phyloP scores from a whole-genome alignment of 1,139 yeast species.

The Yamadazyma spencermartinsiae region DNA sequence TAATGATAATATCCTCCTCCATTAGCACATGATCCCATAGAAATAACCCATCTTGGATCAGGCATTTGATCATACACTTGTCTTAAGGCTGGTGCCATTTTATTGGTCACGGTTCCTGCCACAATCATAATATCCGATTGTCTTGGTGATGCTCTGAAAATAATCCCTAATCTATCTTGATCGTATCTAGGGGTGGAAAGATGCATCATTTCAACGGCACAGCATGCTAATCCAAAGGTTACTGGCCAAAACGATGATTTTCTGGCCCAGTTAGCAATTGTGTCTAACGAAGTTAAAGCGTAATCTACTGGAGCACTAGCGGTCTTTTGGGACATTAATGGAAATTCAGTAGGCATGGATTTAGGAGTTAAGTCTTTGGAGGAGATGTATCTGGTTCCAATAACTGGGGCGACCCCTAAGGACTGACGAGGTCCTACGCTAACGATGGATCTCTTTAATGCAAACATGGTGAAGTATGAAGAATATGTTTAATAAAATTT shows the following conservation, averaged over 20 bases:
- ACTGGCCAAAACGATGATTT: conserved; percentile 94
- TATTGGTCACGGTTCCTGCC: conserved; percentile 88
- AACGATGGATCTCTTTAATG: conserved; percentile 10
- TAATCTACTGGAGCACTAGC: conserved; percentile 65
- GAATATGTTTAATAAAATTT: conserved; percentile 9
- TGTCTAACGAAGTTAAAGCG: conserved; percentile 81
- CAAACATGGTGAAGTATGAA: conserved; percentile 10
- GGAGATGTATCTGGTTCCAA: conserved; percentile 29
- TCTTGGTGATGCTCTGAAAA: conserved; percentile 93
- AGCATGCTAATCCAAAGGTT: conserved; percentile 88
- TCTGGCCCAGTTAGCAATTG: conserved; percentile 89
- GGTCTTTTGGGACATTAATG: conserved; percentile 46
- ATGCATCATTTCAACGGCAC: conserved; percentile 97
- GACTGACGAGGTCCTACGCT: conserved; percentile 13
- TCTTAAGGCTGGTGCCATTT: conserved; percentile 92
- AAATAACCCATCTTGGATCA: conserved; percentile 86
- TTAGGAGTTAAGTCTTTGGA: conserved; percentile 48
- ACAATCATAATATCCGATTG: conserved; percentile 93
- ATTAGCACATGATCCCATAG: conserved; percentile 94
- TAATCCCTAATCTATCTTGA: conserved; percentile 90
- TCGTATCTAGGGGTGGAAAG: conserved; percentile 90
- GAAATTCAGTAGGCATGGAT: conserved; percentile 44
- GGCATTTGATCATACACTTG: conserved; percentile 96
- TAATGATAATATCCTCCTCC: conserved; percentile 95
- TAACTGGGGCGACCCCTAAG: conserved; percentile 8